phyloP scores from a whole-genome alignment of 441 rosid species.

The Eutrema salsugineum region DNA sequence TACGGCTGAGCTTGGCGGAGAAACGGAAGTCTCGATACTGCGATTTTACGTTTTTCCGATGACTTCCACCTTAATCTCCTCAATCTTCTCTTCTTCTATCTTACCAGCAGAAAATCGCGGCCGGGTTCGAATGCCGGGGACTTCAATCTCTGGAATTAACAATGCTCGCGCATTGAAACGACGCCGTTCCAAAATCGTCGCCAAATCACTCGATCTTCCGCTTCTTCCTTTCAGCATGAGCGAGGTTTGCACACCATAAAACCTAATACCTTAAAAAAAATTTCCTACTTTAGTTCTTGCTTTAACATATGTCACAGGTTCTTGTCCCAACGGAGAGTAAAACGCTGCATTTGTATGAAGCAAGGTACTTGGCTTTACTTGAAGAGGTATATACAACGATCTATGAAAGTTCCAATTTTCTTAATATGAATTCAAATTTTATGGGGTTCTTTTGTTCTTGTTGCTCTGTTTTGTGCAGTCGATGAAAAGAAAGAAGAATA shows the following conservation, averaged over 20 bases:
- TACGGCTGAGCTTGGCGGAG: constrained; percentile 21
- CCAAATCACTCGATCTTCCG: constrained; percentile 25
- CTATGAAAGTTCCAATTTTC: not conserved
- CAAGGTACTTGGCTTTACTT: constrained; percentile 63
- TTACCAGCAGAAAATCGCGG: not conserved
- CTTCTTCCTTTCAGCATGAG: constrained; percentile 34
- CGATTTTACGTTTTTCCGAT: constrained; percentile 4
- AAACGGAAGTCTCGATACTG: not conserved
- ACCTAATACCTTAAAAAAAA: not conserved
- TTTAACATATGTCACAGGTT: constrained; percentile 37
- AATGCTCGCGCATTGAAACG: not conserved
- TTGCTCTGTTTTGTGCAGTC: constrained; percentile 41
- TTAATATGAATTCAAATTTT: not conserved
- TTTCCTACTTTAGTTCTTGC: not conserved
- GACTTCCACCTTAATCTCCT: not conserved
- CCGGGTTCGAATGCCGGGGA: constrained; percentile 12
- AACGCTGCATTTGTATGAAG: constrained; percentile 67
- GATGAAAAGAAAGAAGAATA: constrained; percentile 44
- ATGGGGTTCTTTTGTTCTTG: not conserved
- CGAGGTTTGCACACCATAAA: constrained; percentile 4
- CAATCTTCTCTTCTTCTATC: constrained; percentile 3
- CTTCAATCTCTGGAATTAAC: not conserved
- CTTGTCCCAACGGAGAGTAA: constrained; percentile 76
- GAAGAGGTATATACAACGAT: constrained; percentile 44
- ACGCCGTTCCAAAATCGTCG: not conserved